A percentile compares a stretch with the other conserved stretches of the same genome.
These are phyloP conservation scores for Psilocybe subaeruginosa DNA, from an alignment of 768 basidiomycete species.

Conservation along the genomic window DNA sequence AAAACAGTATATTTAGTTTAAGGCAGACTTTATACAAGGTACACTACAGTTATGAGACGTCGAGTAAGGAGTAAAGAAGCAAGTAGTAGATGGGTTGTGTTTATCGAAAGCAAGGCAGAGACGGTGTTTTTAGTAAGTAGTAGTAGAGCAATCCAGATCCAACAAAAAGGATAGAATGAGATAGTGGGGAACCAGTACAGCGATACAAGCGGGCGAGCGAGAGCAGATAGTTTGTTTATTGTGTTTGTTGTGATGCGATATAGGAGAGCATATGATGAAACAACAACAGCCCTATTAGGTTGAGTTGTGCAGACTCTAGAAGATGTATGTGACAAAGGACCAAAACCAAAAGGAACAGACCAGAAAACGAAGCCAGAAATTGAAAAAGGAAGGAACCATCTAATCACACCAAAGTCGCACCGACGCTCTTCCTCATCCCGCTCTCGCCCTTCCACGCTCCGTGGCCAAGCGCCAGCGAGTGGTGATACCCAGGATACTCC, in stretches of 20 bases:
- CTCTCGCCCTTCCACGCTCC: slow-evolving; percentile 50
- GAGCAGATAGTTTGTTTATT: neutral
- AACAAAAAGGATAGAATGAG: neutral
- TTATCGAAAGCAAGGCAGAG: slow-evolving; percentile 8
- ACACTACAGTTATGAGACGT: slow-evolving; percentile 3
- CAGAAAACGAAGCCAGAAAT: neutral
- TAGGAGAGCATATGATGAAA: neutral
- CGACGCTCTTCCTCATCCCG: slow-evolving; percentile 44
- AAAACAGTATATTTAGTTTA: neutral
- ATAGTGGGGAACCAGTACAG: neutral
- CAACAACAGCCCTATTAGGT: neutral
- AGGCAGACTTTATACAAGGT: neutral
- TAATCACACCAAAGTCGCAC: slow-evolving; percentile 38
- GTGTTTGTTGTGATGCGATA: neutral
- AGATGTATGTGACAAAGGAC: slow-evolving; percentile 7
- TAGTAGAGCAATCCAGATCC: slow-evolving; percentile 3
- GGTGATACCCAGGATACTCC: slow-evolving; percentile 43
- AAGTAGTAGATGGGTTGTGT: neutral
- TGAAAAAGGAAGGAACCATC: slow-evolving; percentile 8
- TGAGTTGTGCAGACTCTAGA: neutral
- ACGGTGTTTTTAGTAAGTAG: neutral
- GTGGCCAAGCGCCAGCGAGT: slow-evolving; percentile 39
- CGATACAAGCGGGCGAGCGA: neutral
- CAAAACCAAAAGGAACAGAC: neutral
- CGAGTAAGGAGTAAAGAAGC: slow-evolving; percentile 1